Evolutionary conservation across 768 basidiomycete genomes (phyloP).

Genomic region (Russula compacta): DNA sequence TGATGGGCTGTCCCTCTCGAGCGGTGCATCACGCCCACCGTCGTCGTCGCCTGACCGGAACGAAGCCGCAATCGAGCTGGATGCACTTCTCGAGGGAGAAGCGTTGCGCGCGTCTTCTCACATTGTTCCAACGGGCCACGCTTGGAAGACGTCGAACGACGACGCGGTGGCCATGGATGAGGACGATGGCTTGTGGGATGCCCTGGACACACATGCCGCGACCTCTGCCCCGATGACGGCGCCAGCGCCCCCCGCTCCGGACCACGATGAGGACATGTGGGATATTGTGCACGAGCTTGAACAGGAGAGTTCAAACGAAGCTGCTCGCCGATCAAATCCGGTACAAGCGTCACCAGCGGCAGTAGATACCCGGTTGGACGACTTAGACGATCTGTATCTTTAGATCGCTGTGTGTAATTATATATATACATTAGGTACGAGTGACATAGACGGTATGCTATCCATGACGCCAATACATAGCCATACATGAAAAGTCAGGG

Average conservation of each 20-base stretch:
- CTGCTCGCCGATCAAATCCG: background rate
- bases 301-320: slow-evolving; percentile 17
- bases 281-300: slow-evolving; percentile 53
- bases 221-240: background rate
- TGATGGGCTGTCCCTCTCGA: background rate
- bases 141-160: slow-evolving; percentile 1
- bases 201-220: slow-evolving; percentile 16
- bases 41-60: slow-evolving; percentile 7
- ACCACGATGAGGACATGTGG: slow-evolving; percentile 67
- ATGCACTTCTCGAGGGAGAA: slow-evolving; percentile 20
- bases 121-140: background rate
- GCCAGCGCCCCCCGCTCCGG: slow-evolving; percentile 14
- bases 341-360: background rate
- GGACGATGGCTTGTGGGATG: slow-evolving; percentile 34
- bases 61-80: slow-evolving; percentile 11
- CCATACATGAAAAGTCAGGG: background rate
- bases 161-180: slow-evolving; percentile 22
- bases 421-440: background rate
- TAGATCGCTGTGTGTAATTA: slow-evolving; percentile 2
- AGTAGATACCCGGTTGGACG: slow-evolving; percentile 18
- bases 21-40: slow-evolving; percentile 13
- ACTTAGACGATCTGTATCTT: slow-evolving; percentile 60
- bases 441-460: background rate
- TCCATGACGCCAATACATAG: background rate
- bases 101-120: slow-evolving; percentile 3